phyloP scores from a whole-genome alignment of 371 early-diverging fungal species.

The Zychaea mexicana region DNA sequence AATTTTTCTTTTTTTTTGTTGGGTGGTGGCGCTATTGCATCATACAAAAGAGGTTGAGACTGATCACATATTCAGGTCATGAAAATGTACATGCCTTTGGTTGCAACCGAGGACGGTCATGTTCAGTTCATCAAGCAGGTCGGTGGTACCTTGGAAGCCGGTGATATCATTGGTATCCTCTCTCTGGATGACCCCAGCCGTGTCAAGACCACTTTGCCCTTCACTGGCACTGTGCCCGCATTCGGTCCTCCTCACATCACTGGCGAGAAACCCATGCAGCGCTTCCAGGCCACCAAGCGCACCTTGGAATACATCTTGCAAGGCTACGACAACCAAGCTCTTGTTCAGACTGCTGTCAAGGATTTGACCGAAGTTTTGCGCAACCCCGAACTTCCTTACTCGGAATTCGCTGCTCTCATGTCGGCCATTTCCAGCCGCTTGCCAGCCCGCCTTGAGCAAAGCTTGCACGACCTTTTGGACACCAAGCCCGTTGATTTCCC shows the following conservation, averaged over 20 bases:
- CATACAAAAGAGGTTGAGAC: background rate
- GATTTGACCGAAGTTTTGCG: slow-evolving; percentile 75
- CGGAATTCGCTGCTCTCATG: slow-evolving; percentile 80
- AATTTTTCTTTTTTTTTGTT: background rate
- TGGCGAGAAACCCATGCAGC: slow-evolving; percentile 87
- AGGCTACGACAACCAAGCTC: slow-evolving; percentile 86
- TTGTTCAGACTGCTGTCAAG: slow-evolving; percentile 70
- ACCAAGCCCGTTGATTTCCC: slow-evolving; percentile 70
- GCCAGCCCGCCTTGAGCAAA: slow-evolving; percentile 72
- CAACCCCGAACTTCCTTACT: slow-evolving; percentile 84
- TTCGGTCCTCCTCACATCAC: slow-evolving; percentile 76
- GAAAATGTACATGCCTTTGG: slow-evolving; percentile 99
- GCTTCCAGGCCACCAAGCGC: slow-evolving; percentile 64
- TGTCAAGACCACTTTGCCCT: slow-evolving; percentile 88
- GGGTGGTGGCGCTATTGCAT: background rate
- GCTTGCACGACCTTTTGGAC: slow-evolving; percentile 51
- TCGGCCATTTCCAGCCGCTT: slow-evolving; percentile 89
- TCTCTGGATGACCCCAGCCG: slow-evolving; percentile 91
- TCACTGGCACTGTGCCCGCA: slow-evolving; percentile 83
- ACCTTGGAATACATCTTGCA: slow-evolving; percentile 78
- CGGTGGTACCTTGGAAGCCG: slow-evolving; percentile 84
- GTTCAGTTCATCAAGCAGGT: slow-evolving; percentile 91
- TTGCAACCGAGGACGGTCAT: slow-evolving; percentile 88
- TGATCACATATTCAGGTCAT: slow-evolving; percentile 68
- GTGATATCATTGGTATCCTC: slow-evolving; percentile 93